Base-by-base conservation (phyloP, 2,329 filamentous ascomycete genomes). In the Talaromyces atroroseus region DNA sequence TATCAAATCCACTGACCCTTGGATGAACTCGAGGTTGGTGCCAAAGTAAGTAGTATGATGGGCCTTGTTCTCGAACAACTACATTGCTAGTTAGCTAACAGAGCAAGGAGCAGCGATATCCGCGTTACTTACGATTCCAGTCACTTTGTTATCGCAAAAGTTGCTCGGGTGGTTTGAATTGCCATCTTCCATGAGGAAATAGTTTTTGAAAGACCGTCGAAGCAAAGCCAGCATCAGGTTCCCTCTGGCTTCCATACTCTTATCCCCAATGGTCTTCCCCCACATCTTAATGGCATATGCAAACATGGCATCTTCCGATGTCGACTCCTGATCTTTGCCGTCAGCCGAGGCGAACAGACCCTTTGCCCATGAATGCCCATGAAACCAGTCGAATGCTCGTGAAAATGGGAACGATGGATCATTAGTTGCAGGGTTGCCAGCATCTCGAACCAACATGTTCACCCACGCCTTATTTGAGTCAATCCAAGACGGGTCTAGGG, bases 31-130 rank as follows among this genome's bases (percentile, higher is more conserved):
- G 12, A 83, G 80, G 57, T 86, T 83, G 51, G 76, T 71, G 47
- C 90, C 89, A 66, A 96, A 96, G 74, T 90, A 96, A 1, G 92
- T 96, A 3, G 88, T 87, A 72, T 96, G 90, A 70, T 97, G 90
- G 54, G 91, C 82, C 74, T 97, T 97, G 77, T 96, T 96, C 74
- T 97, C 92, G 66, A 96, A 97, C 8, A 95, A 69, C 74, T 78
- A 55, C 23, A 26, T 29, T 1, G 21, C 6, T 46, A 16, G 29
- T 54, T 20, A 55, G 42, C 16, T 42, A 26, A 36, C 12, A 32
- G 2, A 18, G 23, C 40, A 23, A 44, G 20, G 18, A 44, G 11
- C 8, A 20, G 20, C 20, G 12, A 4, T 16, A 16, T 29, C 4
- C n/a, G 2, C 23, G 3, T 29, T 10, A 70, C 73, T 66, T 65